A percentile compares a stretch with the other conserved stretches of the same genome.
Conservation (phyloP, 257 asterid species). For the Solanum gandarillasii region DNA sequence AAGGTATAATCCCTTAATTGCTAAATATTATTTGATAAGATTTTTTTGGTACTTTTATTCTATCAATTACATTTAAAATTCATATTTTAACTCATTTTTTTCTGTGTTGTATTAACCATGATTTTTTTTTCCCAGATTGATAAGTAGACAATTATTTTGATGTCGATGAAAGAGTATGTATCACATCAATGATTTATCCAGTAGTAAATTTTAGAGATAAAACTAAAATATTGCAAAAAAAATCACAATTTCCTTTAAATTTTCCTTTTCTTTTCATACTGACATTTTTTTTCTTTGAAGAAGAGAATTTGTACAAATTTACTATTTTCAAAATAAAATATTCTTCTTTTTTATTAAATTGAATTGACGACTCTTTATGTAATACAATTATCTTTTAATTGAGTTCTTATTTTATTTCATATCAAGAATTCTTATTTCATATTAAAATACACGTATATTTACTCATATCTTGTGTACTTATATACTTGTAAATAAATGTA, state of each 20-base stretch:
- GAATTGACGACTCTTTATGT: neutral
- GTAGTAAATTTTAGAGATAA: no score
- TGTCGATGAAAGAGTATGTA: no score
- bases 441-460: neutral
- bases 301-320: no score
- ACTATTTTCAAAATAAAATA: neutral
- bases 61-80: neutral
- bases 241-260: neutral
- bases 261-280: no score
- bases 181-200: neutral
- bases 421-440: no score
- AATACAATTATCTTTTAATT: neutral
- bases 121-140: neutral
- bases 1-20: no score
- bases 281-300: neutral
- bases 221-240: no score
- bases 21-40: neutral
- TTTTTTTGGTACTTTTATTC: no score
- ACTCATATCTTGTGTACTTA: neutral
- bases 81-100: neutral
- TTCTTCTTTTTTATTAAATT: no score
- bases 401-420: no score
- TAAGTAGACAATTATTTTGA: neutral
- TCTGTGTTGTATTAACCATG: no score
- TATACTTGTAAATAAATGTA: no score